A percentile compares a stretch with the other conserved stretches of the same genome.
Evolutionary conservation across 345 rosid species (phyloP).

Genomic region (Boechera divaricarpa): DNA sequence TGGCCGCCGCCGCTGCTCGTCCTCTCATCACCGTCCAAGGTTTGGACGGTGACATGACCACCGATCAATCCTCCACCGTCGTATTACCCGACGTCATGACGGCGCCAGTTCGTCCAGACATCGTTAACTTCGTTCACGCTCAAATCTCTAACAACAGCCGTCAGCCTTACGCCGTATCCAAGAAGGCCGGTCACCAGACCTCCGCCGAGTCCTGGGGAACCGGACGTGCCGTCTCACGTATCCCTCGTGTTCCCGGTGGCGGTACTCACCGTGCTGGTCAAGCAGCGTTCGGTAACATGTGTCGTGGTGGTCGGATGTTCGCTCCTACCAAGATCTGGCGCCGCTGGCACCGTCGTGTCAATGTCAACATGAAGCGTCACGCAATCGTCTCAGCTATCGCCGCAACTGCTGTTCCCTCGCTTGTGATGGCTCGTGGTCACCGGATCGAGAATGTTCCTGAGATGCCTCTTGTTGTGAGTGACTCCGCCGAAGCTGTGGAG

Average conservation of each 20-base stretch:
- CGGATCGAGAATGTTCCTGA: conserved; percentile 81
- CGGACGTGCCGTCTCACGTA: conserved; percentile 99
- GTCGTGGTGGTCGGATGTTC: conserved; percentile 99
- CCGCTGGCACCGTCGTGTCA: conserved; percentile 90
- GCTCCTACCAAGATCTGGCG: conserved; percentile 99
- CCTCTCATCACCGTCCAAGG: conserved; percentile 74
- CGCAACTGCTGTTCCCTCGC: conserved; percentile 82
- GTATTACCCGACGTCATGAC: conserved; percentile 80
- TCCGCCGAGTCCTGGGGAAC: conserved; percentile 68
- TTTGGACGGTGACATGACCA: conserved; percentile 81
- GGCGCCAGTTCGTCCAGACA: conserved; percentile 83
- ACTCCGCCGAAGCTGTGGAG: conserved; percentile 72
- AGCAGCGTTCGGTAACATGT: conserved; percentile 99
- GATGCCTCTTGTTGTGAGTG: conserved; percentile 82
- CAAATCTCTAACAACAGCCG: conserved; percentile 86
- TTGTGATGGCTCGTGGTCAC: conserved; percentile 97
- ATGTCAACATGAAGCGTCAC: conserved; percentile 84
- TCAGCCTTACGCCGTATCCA: conserved; percentile 96
- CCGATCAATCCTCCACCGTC: conserved; percentile 64
- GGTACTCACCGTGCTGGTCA: conserved; percentile 99
- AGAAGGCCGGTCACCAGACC: conserved; percentile 94
- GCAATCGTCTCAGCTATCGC: conserved; percentile 96
- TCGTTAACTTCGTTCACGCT: conserved; percentile 74
- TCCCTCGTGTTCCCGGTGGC: conserved; percentile 98
- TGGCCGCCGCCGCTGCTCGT: conserved; percentile 74